Evolutionary conservation across 257 asterid genomes (phyloP).

Genomic region (Nicotiana undulata): DNA sequence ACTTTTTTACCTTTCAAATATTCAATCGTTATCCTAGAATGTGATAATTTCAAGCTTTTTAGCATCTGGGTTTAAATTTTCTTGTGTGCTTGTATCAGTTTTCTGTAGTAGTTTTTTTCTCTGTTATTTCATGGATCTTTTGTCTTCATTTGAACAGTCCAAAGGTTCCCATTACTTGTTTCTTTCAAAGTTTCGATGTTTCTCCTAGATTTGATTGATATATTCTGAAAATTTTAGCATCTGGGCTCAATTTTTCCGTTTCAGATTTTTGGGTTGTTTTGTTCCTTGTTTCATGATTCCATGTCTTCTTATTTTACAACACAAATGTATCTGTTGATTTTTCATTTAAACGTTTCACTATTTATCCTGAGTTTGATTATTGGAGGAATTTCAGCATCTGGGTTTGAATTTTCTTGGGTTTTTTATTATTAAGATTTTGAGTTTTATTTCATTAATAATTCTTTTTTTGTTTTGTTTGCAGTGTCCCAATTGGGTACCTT

Average conservation of each 20-base stretch:
- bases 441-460: not conserved
- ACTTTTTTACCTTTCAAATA: not conserved
- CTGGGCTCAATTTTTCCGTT: not conserved
- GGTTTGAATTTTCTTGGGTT: not conserved
- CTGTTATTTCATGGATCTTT: too few species aligned
- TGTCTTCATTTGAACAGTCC: too few species aligned
- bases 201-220: not conserved
- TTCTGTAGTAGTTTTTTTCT: too few species aligned
- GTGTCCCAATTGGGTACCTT: slow-evolving; percentile 38
- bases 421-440: not conserved
- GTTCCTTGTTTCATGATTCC: too few species aligned
- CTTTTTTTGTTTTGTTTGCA: not conserved
- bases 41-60: not conserved
- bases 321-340: too few species aligned
- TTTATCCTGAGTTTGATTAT: not conserved
- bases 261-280: not conserved
- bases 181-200: not conserved
- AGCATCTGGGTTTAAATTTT: not conserved
- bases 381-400: not conserved
- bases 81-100: too few species aligned
- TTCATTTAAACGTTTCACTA: not conserved
- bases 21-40: not conserved
- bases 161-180: too few species aligned
- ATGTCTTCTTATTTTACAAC: too few species aligned
- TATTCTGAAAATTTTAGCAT: not conserved